Base-by-base conservation (phyloP, 2,329 filamentous ascomycete species). In the Alternaria burnsii region DNA sequence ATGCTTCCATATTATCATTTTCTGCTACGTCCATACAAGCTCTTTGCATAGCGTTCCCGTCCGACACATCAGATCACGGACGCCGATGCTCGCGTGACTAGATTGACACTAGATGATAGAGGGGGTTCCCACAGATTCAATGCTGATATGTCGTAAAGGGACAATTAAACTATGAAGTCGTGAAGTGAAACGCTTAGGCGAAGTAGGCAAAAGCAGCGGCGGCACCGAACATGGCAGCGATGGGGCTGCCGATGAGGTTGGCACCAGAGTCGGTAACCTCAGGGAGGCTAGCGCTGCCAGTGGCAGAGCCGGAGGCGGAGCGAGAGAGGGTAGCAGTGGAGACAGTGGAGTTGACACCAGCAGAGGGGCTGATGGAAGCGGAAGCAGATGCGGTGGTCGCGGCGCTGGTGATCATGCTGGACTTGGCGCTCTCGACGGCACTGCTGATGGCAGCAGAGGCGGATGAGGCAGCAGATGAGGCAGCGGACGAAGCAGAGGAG, bases 141-240 rank as follows among this genome's bases (percentile, higher is more conserved):
- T 67, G 63, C 62, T 55, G 47, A 61, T 62, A 64, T 61, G 61
- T 68, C 57, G 48, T 62, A 64, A 46, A 54, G 47, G 57, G 55
- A 65, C 43, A 54, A 41, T 58, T 50, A 64, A 42, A 47, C 28
- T 47, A 58, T 47, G 20, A 44, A 30, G 46, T 32, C 26, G 32
- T 40, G 51, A 46, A 36, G 47, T 16, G 44, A 48, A 43, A 22
- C 55, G 59, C 66, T 73, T 79, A 80, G 65, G 74, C 72, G 59
- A 81, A 72, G 72, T 78, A 81, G 47, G 76, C 75, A 58, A 82
- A 74, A 34, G 78, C 80, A 56, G 77, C 80, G 20, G 78, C 71
- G 52, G 76, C 79, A 56, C 80, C 74, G 57, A 81, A 69, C 59
- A 81, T 72, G 52, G 82, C 69, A 36, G 79, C 76, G 40, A 82